These are phyloP conservation scores for Fagopyrum tataricum DNA, from an alignment of 148 eudicot genomes.

Conservation along the genomic window DNA sequence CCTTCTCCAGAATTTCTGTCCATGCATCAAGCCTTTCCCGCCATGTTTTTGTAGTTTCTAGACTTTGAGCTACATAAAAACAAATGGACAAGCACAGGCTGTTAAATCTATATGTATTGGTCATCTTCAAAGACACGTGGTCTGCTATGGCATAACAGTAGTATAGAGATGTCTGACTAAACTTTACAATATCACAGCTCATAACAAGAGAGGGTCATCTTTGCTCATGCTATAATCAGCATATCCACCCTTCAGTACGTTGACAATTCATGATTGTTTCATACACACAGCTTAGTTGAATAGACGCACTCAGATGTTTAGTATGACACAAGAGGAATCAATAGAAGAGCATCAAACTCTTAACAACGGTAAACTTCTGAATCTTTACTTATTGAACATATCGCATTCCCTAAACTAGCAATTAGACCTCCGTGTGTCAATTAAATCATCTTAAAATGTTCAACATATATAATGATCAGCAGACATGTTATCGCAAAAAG, in stretches of 20 bases:
- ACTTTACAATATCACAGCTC: not conserved
- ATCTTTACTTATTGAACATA: not conserved
- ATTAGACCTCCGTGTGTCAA: not conserved
- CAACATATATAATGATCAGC: not conserved
- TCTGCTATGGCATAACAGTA: not conserved
- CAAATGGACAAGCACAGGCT: not conserved
- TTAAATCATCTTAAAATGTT: not conserved
- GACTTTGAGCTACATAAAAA: slow-evolving; percentile 39
- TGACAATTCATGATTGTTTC: not conserved
- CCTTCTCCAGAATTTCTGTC: slow-evolving; percentile 67
- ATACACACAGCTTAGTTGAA: not conserved
- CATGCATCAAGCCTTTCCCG: slow-evolving; percentile 79
- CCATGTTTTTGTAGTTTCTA: slow-evolving; percentile 55
- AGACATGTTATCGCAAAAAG: not conserved
- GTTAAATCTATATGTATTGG: not conserved
- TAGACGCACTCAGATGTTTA: not conserved
- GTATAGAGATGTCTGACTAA: not conserved
- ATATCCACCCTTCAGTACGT: not conserved
- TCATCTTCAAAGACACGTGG: not conserved
- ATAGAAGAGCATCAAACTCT: not conserved
- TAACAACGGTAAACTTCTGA: not conserved
- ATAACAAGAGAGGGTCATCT: not conserved
- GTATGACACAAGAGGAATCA: not conserved
- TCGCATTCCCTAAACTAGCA: not conserved
- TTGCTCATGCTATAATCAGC: slow-evolving; percentile 3